Percentiles rank a stretch among this genome's conserved stretches.
phyloP scores from a whole-genome alignment of 441 rosid genomes.

The Brassica balearica region DNA sequence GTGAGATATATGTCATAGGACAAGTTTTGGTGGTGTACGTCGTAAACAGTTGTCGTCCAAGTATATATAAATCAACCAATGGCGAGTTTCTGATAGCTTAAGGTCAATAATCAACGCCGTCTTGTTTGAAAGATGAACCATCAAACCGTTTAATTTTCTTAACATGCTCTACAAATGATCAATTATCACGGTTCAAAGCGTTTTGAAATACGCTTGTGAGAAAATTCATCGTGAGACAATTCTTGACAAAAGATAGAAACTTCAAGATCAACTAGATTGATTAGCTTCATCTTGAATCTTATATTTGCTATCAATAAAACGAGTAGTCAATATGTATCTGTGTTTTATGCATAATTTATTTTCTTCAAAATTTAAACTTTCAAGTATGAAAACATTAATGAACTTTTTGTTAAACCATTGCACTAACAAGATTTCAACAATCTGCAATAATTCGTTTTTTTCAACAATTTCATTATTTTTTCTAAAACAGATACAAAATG shows the following conservation, averaged over 20 bases:
- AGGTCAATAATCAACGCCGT: slow-evolving; percentile 12
- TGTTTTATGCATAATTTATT: background rate
- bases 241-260: slow-evolving; percentile 15
- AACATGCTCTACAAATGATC: background rate
- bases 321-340: background rate
- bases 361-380: too few relatives aligned
- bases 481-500: too few relatives aligned
- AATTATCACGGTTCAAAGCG: background rate
- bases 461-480: too few relatives aligned
- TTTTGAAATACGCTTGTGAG: background rate
- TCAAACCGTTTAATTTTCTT: background rate
- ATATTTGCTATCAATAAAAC: background rate
- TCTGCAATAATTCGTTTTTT: too few relatives aligned
- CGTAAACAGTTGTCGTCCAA: background rate
- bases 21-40: background rate
- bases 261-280: background rate
- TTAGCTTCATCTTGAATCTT: background rate
- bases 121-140: background rate
- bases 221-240: background rate
- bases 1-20: background rate
- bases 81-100: background rate
- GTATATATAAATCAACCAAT: slow-evolving; percentile 6
- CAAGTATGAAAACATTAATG: too few relatives aligned
- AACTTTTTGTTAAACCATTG: too few relatives aligned
- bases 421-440: too few relatives aligned